phyloP scores from a whole-genome alignment of 2,329 filamentous ascomycete species.

The Colletotrichum horii region DNA sequence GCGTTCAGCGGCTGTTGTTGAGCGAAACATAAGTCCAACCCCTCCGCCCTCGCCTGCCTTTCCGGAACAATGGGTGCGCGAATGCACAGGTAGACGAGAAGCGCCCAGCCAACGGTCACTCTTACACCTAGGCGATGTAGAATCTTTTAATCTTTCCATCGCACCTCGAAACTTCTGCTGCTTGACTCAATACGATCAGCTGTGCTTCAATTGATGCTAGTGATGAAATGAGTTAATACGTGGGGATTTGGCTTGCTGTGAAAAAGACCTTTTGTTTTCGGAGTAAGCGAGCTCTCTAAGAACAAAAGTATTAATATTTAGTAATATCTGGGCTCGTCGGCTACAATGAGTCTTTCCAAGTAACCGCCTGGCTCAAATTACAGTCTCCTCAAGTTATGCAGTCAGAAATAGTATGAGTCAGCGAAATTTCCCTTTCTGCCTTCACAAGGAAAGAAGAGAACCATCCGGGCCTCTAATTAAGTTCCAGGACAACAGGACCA shows the following conservation, averaged over 20 bases:
- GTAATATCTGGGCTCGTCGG: not conserved
- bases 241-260: not conserved
- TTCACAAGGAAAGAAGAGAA: not conserved
- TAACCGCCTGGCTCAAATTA: not conserved
- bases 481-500: not conserved
- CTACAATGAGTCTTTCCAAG: not conserved
- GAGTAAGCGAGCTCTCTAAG: not conserved
- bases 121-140: fast-evolving
- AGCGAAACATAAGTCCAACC: not conserved
- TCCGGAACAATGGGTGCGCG: not conserved
- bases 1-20: not conserved
- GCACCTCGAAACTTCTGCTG: not conserved
- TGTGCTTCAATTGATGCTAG: not conserved
- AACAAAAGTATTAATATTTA: no score
- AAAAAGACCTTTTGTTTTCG: not conserved
- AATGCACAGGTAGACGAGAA: not conserved
- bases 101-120: not conserved
- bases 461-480: not conserved
- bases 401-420: not conserved
- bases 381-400: not conserved
- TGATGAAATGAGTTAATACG: not conserved
- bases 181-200: not conserved
- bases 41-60: not conserved
- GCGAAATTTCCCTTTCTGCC: not conserved
- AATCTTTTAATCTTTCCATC: not conserved